Evolutionary conservation across 768 basidiomycete genomes (phyloP), one percentile per base, ranked within the genome.

Genomic region (Mycena metata): DNA sequence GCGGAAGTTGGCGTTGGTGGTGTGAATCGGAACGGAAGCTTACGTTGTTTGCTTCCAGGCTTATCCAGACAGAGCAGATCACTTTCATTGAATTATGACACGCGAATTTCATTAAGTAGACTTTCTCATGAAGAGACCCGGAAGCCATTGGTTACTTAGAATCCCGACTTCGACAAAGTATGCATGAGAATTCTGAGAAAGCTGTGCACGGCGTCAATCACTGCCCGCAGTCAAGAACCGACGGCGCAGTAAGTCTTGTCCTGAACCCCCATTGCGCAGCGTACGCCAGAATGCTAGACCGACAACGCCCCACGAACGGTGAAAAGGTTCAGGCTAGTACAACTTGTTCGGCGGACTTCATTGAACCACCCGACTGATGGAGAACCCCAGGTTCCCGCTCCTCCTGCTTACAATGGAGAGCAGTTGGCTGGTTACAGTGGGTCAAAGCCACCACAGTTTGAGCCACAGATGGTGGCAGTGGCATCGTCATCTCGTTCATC

Each of bases 401-500:
- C 63, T 24, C 68, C 68, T 13, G 36, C 62, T 10, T 69, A 69
- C 23, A n/a, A 41, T 10, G 24, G n/a, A 16, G 57, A 42, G 23
- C 50, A 54, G 42, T 33, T 54, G 19, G 42, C 19, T 46, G 59
- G 56, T 26, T 64, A 60, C 63, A 35, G 50, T 49, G 58, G 57
- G 35, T n/a, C 43, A 45, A 61, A 36, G 42, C 58, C 30, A 30
- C 30, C 30, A 30, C 30, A 30, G 30, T 30, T 30, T 30, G 30
- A 30, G 30, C 30, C 70, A n/a, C 5, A 61, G 55, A 66, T 60
- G 41, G 60, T 64, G 19, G 55, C 67, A 15, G 60, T 64, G 23
- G 55, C 67, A 15, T 60, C 57, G 47, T 63, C 61, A 19, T 45
- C 55, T 6, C 51, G 39, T 23, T 26, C 57, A 19, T 26, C 62